Percentiles rank a stretch among this genome's conserved stretches.
Evolutionary conservation across 2,329 filamentous ascomycete genomes (phyloP).

Genomic region (Colletotrichum viniferum): DNA sequence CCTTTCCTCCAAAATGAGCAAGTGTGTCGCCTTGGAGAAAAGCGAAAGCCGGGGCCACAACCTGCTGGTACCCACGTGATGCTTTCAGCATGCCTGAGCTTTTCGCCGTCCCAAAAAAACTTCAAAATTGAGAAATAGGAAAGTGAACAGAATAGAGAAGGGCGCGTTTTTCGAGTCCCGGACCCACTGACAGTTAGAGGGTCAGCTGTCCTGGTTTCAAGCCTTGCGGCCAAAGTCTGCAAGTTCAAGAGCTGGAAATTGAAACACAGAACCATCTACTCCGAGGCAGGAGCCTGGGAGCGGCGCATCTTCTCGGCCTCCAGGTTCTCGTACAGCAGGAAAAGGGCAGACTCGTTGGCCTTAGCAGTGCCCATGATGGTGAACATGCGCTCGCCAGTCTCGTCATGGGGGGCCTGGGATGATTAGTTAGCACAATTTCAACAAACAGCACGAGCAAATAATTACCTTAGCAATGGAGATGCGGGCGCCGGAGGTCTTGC

Average conservation of each 20-base stretch:
- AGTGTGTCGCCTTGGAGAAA: neutral
- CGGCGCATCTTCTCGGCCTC: slow-evolving; percentile 99
- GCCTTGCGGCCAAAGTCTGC: slow-evolving; percentile 21
- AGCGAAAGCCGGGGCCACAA: neutral
- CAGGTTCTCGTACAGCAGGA: slow-evolving; percentile 97
- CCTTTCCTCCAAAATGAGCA: slow-evolving; percentile 18
- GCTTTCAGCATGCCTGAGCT: neutral
- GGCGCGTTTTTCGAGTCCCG: slow-evolving; percentile 5
- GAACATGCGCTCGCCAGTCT: slow-evolving; percentile 99
- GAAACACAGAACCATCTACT: slow-evolving; percentile 41
- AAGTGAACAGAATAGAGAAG: neutral
- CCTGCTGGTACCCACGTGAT: neutral
- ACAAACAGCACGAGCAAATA: neutral
- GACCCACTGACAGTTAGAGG: neutral
- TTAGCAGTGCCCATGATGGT: slow-evolving; percentile 96
- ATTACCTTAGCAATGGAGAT: slow-evolving; percentile 94
- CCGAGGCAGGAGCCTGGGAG: slow-evolving; percentile 69
- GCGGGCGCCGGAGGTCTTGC: slow-evolving; percentile 92
- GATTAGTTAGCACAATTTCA: slow-evolving; percentile 17
- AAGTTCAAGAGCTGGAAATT: slow-evolving; percentile 1
- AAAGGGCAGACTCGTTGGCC: slow-evolving; percentile 94
- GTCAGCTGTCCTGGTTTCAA: neutral
- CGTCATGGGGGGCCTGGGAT: slow-evolving; percentile 81
- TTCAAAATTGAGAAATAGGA: neutral
- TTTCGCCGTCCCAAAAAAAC: neutral